Evolutionary conservation across 257 asterid genomes (phyloP).

Genomic region (Rauvolfia tetraphylla): DNA sequence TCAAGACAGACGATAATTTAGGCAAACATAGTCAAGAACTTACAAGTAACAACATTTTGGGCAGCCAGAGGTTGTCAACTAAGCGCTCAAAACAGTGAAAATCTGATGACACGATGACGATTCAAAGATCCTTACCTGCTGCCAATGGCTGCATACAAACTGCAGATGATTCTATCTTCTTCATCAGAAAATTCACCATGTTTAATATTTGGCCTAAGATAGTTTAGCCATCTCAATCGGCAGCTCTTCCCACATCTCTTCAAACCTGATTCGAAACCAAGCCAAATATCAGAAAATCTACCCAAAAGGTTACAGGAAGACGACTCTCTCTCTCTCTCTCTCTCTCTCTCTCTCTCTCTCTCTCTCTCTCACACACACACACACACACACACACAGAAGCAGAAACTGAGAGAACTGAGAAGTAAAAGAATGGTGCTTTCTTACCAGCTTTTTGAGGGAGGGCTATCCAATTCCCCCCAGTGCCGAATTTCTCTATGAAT

Average conservation of each 20-base stretch:
- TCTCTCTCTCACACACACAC: too few species aligned
- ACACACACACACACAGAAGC: conserved; percentile 5
- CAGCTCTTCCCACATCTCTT: conserved; percentile 92
- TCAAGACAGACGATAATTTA: conserved; percentile 15
- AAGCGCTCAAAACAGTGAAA: not conserved
- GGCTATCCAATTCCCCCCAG: conserved; percentile 84
- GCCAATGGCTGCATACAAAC: conserved; percentile 74
- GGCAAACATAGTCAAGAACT: not conserved
- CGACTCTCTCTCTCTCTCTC: too few species aligned
- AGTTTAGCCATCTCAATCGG: conserved; percentile 89
- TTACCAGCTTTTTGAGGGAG: conserved; percentile 88
- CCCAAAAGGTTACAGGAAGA: too few species aligned
- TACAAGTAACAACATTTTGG: not conserved
- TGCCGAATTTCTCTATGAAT: conserved; percentile 66
- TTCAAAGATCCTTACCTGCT: conserved; percentile 51
- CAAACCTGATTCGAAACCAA: conserved; percentile 43
- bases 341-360: too few species aligned
- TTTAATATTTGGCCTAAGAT: conserved; percentile 75
- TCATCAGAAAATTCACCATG: conserved; percentile 91
- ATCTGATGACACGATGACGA: not conserved
- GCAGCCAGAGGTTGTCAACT: conserved; percentile 12
- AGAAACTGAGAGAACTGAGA: not conserved
- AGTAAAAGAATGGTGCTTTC: not conserved
- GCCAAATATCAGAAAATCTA: not conserved
- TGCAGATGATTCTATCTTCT: conserved; percentile 72